Evolutionary conservation across 2,329 filamentous ascomycete genomes (phyloP), one percentile per base, ranked within the genome.

Genomic region (Knufia fluminis): DNA sequence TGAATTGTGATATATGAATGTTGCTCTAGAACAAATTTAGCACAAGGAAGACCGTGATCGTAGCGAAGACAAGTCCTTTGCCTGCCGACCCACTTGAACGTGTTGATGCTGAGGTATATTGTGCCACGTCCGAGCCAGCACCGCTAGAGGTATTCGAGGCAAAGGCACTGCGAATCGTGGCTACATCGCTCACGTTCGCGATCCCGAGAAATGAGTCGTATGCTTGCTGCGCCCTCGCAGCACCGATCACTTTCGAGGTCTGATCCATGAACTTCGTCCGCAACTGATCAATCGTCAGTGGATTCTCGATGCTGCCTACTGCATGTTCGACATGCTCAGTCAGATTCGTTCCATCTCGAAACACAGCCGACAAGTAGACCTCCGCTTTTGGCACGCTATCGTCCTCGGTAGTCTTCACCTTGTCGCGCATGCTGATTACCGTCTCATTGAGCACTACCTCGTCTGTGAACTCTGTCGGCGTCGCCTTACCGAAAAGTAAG

Each of bases 261-360:
- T 77, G 73, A 53, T 74, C 71, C 19, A 71, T 50, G 46, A 77
- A 77, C 57, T 78, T 78, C 44, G 63, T 66, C 49, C 66, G 63
- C 31, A 77, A 55, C 51, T 73, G 67, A 1, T 60, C 60, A 47
- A 72, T 66, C 2, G 64, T 70, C 66, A 77, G 65, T 0, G 73
- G 73, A 12, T 68, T 66, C 50, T 73, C 64, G 31, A 75, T 54
- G 53, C 72, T 76, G 2, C 74, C 74, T 33, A 77, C 64, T 2
- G 73, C 73, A 63, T 77, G 71, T 36, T 17, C 33, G 16, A 36
- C 16, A 14, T 17, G 9, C 10, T 36, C 7, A 6, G 16, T 36
- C 6, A 36, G 16, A 36, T 7, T 36, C 6, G 33, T 36, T 66
- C 68, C 51, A 68, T 63, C 1, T 60, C 55, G 26, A 73, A 28